phyloP scores from a whole-genome alignment of 208 protist species.

The Acanthamoeba healyi region DNA sequence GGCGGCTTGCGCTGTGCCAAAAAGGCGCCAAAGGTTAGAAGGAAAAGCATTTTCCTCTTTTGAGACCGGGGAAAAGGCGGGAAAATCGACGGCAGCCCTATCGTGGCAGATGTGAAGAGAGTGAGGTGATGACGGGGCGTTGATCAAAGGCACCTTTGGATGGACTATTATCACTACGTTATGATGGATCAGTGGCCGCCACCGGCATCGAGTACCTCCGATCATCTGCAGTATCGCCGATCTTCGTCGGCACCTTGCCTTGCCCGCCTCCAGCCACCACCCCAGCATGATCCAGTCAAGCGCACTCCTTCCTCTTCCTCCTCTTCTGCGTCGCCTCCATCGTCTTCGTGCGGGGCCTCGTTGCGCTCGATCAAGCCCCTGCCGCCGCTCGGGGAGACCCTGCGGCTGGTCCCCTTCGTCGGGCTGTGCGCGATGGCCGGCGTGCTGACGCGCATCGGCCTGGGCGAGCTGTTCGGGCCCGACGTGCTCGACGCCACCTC shows the following conservation, averaged over 20 bases:
- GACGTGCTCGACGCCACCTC: slow-evolving; percentile 31
- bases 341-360: neutral
- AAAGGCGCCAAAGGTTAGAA: neutral
- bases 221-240: neutral
- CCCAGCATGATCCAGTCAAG: neutral
- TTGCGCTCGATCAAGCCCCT: slow-evolving; percentile 20
- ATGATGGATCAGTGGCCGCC: neutral
- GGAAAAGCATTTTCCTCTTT: too few species aligned
- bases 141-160: neutral
- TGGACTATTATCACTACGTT: slow-evolving; percentile 32
- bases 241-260: neutral
- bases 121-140: too few species aligned
- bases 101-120: too few species aligned
- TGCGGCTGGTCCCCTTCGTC: slow-evolving; percentile 33
- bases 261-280: too few species aligned
- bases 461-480: slow-evolving; percentile 55
- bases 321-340: neutral
- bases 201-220: neutral
- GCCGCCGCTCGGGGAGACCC: neutral
- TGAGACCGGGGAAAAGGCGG: neutral
- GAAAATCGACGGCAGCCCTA: too few species aligned
- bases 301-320: neutral
- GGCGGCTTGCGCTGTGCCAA: neutral
- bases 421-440: slow-evolving; percentile 43
- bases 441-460: slow-evolving; percentile 51